Percentiles rank a stretch among this genome's conserved stretches.
phyloP scores from a whole-genome alignment of 2,329 filamentous ascomycete genomes.

The Fusarium coicis region DNA sequence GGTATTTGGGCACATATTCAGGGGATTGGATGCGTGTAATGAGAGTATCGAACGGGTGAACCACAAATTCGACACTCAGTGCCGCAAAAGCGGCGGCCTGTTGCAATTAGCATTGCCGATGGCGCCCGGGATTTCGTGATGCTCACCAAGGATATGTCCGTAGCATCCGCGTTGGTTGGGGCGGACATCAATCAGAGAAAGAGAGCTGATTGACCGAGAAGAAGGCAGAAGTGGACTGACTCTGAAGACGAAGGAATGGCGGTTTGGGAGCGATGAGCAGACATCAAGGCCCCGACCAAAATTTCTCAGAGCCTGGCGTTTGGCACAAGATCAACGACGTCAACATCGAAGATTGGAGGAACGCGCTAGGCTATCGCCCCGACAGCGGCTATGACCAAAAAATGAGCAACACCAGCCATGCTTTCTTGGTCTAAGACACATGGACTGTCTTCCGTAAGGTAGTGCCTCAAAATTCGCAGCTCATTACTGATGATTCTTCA shows the following conservation, averaged over 20 bases:
- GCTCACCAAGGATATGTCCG: conserved; percentile 20
- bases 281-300: neutral
- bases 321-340: conserved; percentile 14
- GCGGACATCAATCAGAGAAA: conserved; percentile 7
- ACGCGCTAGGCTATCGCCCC: neutral
- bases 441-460: neutral
- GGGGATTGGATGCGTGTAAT: conserved; percentile 29
- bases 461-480: fast-evolving
- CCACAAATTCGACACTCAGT: conserved; percentile 25
- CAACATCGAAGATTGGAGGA: neutral
- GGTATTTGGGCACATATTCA: conserved; percentile 13
- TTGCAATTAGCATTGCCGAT: neutral
- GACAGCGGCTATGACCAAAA: neutral
- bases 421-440: neutral
- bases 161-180: conserved; percentile 8
- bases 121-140: fast-evolving
- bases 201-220: fast-evolving
- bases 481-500: too few species aligned
- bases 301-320: neutral
- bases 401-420: neutral
- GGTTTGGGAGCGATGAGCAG: neutral
- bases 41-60: conserved; percentile 30
- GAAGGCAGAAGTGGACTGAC: fast-evolving
- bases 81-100: conserved; percentile 22
- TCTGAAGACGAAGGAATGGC: fast-evolving